A percentile compares a stretch with the other conserved stretches of the same genome.
Evolutionary conservation across 495 filamentous ascomycete genomes (phyloP).

Genomic region (Trichoderma orchidacearum): DNA sequence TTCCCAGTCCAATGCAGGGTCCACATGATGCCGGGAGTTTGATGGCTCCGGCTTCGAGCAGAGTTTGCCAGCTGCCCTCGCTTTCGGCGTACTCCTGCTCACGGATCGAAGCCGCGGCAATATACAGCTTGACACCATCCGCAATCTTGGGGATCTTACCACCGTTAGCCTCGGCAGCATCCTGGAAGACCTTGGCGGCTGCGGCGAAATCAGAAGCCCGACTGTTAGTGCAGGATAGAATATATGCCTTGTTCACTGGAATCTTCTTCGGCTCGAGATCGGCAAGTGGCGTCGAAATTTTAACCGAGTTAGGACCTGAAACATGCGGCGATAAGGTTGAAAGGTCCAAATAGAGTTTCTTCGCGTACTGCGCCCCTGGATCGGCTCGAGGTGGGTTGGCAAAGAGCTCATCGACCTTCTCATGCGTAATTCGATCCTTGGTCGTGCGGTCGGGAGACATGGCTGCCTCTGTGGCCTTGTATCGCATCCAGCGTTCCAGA

Average conservation of each 20-base stretch:
- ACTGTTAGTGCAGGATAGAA: slow-evolving; percentile 86
- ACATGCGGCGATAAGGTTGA: slow-evolving; percentile 78
- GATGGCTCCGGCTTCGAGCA: slow-evolving; percentile 68
- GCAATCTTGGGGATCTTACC: slow-evolving; percentile 62
- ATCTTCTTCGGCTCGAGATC: slow-evolving; percentile 65
- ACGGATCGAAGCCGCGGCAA: slow-evolving; percentile 70
- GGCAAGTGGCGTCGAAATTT: slow-evolving; percentile 62
- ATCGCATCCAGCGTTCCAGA: slow-evolving; percentile 61
- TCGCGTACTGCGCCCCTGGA: slow-evolving; percentile 67
- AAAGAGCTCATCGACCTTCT: slow-evolving; percentile 58
- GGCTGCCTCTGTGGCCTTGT: slow-evolving; percentile 59
- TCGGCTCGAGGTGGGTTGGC: slow-evolving; percentile 55
- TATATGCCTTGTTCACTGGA: slow-evolving; percentile 71
- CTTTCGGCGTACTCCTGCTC: slow-evolving; percentile 74
- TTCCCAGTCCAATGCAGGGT: slow-evolving; percentile 73
- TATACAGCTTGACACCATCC: slow-evolving; percentile 71
- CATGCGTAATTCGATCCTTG: slow-evolving; percentile 48
- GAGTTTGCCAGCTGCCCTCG: slow-evolving; percentile 73
- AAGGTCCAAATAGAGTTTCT: slow-evolving; percentile 62
- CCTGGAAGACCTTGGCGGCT: slow-evolving; percentile 77
- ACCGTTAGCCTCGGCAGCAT: slow-evolving; percentile 41
- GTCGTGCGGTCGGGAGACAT: slow-evolving; percentile 14
- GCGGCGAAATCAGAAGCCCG: slow-evolving; percentile 70
- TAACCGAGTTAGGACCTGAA: slow-evolving; percentile 85
- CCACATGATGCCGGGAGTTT: slow-evolving; percentile 71